A percentile compares a stretch with the other conserved stretches of the same genome.
phyloP scores from a whole-genome alignment of 805 yeast species.

The Sugiyamaella valdiviana region DNA sequence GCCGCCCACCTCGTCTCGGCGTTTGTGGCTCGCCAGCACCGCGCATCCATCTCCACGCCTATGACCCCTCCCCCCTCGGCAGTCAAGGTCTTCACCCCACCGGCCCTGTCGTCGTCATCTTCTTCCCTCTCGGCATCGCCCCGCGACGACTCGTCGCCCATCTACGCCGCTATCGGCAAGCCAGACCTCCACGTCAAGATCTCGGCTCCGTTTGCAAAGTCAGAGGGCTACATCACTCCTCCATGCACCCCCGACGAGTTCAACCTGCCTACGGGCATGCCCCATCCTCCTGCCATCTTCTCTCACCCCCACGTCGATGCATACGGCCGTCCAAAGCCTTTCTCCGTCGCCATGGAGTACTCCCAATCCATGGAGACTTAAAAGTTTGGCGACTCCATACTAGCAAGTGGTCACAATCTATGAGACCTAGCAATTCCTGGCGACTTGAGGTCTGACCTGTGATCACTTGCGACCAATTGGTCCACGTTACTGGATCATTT shows the following conservation, averaged over 20 bases:
- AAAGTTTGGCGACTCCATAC: background rate
- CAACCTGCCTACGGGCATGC: background rate
- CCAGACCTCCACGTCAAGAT: conserved; percentile 4
- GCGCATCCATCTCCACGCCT: conserved; percentile 11
- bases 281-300: background rate
- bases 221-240: conserved; percentile 19
- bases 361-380: conserved; percentile 3
- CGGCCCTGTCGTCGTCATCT: conserved; percentile 30
- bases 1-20: conserved; percentile 30
- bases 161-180: background rate
- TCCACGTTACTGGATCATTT: too few relatives aligned
- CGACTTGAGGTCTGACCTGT: background rate
- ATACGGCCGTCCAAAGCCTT: background rate
- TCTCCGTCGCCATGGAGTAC: conserved; percentile 9
- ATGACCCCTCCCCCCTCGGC: conserved; percentile 21
- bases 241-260: conserved; percentile 23
- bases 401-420: too few relatives aligned
- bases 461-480: too few relatives aligned
- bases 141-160: conserved; percentile 2
- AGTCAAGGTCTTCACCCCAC: conserved; percentile 30
- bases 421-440: too few relatives aligned
- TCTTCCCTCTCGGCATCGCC: conserved; percentile 14
- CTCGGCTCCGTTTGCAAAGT: conserved; percentile 3
- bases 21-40: conserved; percentile 27
- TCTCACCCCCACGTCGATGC: background rate